A percentile compares a stretch with the other conserved stretches of the same genome.
Evolutionary conservation across 1,284 basidiomycete genomes (phyloP).

Genomic region (Cryptococcus sp.): DNA sequence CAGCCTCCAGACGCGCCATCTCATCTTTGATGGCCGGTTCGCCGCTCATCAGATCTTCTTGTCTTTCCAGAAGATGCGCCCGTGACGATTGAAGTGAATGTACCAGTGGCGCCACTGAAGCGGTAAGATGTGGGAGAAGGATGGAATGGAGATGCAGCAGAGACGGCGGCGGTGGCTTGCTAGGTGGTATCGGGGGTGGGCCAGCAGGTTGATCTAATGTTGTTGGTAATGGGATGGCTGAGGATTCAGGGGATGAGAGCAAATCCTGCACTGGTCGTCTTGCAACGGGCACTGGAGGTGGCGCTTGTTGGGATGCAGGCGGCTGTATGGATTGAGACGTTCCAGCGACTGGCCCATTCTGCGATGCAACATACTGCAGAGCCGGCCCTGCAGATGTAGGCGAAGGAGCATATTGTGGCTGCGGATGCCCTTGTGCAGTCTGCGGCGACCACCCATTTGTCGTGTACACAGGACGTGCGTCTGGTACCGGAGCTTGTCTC

Average conservation of each 20-base stretch:
- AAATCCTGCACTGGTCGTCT: constrained; percentile 32
- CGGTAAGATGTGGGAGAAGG: constrained; percentile 72
- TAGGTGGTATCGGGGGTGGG: constrained; percentile 72
- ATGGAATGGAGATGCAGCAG: constrained; percentile 79
- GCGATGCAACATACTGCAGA: neutral
- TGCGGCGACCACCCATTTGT: no score
- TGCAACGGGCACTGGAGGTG: neutral
- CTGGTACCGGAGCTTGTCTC: no score
- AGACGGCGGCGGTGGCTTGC: constrained; percentile 70
- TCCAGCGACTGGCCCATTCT: neutral
- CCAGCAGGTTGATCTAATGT: constrained; percentile 40
- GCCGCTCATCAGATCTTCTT: constrained; percentile 80
- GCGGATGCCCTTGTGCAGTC: neutral
- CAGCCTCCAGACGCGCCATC: constrained; percentile 90
- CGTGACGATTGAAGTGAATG: constrained; percentile 68
- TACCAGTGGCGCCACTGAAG: constrained; percentile 67
- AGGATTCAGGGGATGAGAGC: constrained; percentile 35
- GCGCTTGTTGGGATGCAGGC: constrained; percentile 7
- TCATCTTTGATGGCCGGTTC: constrained; percentile 93
- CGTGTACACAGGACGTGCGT: no score
- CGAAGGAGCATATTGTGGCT: constrained; percentile 7
- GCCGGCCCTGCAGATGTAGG: neutral
- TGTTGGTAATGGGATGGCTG: constrained; percentile 41
- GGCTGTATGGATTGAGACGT: constrained; percentile 5
- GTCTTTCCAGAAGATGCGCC: constrained; percentile 73